Conservation (phyloP, 768 basidiomycete species). For the Wakefieldia striispora region DNA sequence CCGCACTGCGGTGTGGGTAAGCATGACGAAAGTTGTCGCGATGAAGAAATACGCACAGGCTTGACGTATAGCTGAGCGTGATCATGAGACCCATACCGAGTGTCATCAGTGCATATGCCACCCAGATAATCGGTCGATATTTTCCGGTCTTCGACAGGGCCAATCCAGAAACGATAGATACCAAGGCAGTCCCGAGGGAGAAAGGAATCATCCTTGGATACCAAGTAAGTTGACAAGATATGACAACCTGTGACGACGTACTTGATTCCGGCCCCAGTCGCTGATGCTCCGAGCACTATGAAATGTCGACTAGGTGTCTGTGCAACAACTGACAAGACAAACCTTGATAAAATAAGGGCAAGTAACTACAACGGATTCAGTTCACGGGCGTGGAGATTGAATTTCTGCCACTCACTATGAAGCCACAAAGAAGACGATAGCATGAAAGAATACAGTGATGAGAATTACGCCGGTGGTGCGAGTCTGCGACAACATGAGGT, state of each 20-base stretch:
- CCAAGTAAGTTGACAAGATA: neutral
- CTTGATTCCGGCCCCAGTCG: constrained; percentile 68
- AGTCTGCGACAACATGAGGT: constrained; percentile 41
- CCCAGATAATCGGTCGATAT: constrained; percentile 66
- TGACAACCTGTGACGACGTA: constrained; percentile 25
- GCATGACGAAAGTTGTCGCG: neutral
- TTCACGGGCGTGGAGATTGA: neutral
- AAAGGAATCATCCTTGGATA: constrained; percentile 65
- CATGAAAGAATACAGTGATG: constrained; percentile 60
- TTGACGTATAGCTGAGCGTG: constrained; percentile 57
- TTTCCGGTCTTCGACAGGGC: constrained; percentile 53
- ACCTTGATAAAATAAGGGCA: constrained; percentile 74
- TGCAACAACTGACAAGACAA: neutral
- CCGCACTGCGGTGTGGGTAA: constrained; percentile 42
- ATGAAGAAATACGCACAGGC: constrained; percentile 8
- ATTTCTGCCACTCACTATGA: constrained; percentile 21
- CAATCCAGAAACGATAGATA: constrained; percentile 57
- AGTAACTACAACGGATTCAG: constrained; percentile 38
- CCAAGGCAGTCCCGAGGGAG: constrained; percentile 56
- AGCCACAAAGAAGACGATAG: constrained; percentile 55
- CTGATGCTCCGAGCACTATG: constrained; percentile 64
- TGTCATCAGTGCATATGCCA: constrained; percentile 51
- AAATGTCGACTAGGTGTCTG: constrained; percentile 2
- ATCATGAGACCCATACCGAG: constrained; percentile 77
- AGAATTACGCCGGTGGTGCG: constrained; percentile 67